Evolutionary conservation across 306 rosid species (phyloP), one percentile per base, ranked within the genome.

Genomic region (Vigna mungo): DNA sequence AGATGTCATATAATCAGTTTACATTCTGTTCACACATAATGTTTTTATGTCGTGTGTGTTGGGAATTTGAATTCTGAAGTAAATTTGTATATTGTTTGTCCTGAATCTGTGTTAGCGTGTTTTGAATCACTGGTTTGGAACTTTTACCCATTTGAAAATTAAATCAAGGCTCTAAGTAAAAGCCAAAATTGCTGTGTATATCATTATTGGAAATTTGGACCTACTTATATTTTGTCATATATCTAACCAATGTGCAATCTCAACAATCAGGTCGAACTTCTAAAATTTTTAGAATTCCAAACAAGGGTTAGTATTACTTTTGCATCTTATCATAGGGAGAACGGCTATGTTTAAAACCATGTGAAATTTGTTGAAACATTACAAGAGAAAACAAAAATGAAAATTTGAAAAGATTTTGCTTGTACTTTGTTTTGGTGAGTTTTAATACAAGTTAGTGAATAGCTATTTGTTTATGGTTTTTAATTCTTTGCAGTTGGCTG

Each of bases 401-500:
- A 41, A 27, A 10, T 73, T 59, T 37, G 6, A 30, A n/a, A 56
- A 48, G 46, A 2, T 53, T 81, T 44, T 55, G 74, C 55, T 20
- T 70, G 51, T 41, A 21, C 49, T 27, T 52, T 60, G 25, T 76
- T 20, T 34, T 63, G 62, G 58, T 59, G 39, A 44, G 56, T 75
- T 52, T 77, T 68, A 12, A 68, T 75, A 34, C 36, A 52, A 53
- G 62, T 53, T 71, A 21, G 27, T 61, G 18, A 23, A 65, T 13
- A 41, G 2, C 25, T 30, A 71, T 20, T 79, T 20, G 56, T 61
- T 54, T 20, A 81, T 68, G 13, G 7, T 47, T 23, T 67, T 60
- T 4, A 36, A 36, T 46, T 43, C 65, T 69, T 46, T 68, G 80
- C 92, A 88, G 96, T 84, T 90, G 73, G 56, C 15, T 53, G 88